These are phyloP conservation scores for Phytopythium chamaehyphon DNA, from an alignment of 352 stramenopile species.

Conservation along the genomic window DNA sequence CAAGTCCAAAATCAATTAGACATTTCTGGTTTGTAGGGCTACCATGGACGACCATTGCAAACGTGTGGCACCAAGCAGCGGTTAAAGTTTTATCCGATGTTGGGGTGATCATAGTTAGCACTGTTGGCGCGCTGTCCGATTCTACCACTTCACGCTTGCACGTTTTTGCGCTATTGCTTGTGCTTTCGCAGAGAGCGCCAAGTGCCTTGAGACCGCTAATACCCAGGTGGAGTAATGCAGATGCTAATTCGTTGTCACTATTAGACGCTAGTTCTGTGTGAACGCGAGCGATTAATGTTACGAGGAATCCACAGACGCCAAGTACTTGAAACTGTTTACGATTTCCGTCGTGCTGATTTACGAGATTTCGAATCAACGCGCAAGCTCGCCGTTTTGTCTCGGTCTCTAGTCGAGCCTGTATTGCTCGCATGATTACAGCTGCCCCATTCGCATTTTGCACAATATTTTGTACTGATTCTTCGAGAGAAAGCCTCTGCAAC, in stretches of 20 bases:
- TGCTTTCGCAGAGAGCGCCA: conserved; percentile 37
- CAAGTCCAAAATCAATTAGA: conserved; percentile 29
- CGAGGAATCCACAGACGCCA: conserved; percentile 33
- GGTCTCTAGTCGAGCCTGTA: conserved; percentile 21
- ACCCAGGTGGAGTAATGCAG: conserved; percentile 22
- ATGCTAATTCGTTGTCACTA: background rate
- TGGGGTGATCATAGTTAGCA: conserved; percentile 28
- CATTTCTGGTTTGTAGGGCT: conserved; percentile 51
- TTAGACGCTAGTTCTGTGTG: background rate
- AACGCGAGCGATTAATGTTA: conserved; percentile 17
- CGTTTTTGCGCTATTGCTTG: conserved; percentile 17
- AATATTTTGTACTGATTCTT: conserved; percentile 35
- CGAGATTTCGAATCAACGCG: conserved; percentile 47
- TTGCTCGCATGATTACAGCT: conserved; percentile 40
- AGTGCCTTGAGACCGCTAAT: conserved; percentile 51
- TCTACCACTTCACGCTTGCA: conserved; percentile 64
- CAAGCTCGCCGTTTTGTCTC: conserved; percentile 29
- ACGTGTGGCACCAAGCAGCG: conserved; percentile 39
- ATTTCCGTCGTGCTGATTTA: conserved; percentile 40
- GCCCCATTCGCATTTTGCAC: conserved; percentile 27
- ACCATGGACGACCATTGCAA: conserved; percentile 33
- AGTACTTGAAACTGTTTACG: conserved; percentile 47
- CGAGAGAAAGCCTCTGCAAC: conserved; percentile 41
- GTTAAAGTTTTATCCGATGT: conserved; percentile 25
- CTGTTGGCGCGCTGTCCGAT: conserved; percentile 31